Evolutionary conservation across 1,284 basidiomycete genomes (phyloP).

Genomic region (Ustilago tritici): DNA sequence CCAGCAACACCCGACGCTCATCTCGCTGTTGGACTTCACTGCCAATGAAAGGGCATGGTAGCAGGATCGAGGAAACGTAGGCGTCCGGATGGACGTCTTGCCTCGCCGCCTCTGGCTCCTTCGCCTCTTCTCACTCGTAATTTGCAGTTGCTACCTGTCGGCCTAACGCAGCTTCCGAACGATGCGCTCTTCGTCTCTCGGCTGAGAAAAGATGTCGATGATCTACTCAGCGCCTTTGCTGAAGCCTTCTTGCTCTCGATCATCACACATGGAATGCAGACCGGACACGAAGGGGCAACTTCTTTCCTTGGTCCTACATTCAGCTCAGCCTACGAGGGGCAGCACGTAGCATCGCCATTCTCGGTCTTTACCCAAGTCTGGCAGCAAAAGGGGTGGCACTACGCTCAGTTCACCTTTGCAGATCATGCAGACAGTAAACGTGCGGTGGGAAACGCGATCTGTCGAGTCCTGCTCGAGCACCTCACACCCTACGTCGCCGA

Average conservation of each 20-base stretch:
- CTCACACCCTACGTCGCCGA: slow-evolving; percentile 10
- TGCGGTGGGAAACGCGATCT: slow-evolving; percentile 26
- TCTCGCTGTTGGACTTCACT: neutral
- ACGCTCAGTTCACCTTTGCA: slow-evolving; percentile 39
- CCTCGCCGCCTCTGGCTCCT: slow-evolving; percentile 38
- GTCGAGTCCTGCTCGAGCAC: slow-evolving; percentile 34
- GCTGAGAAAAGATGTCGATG: slow-evolving; percentile 30
- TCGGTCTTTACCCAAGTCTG: slow-evolving; percentile 30
- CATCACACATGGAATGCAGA: neutral
- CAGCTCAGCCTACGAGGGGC: neutral
- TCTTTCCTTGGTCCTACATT: neutral
- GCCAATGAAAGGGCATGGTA: slow-evolving; percentile 20
- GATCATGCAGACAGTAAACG: slow-evolving; percentile 45
- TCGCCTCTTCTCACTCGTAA: slow-evolving; percentile 41
- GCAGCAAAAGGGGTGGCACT: slow-evolving; percentile 39
- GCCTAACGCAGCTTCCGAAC: slow-evolving; percentile 39
- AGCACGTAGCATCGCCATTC: slow-evolving; percentile 25
- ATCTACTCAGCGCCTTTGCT: slow-evolving; percentile 28
- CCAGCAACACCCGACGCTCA: neutral
- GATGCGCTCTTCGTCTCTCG: slow-evolving; percentile 32
- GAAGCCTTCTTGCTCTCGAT: slow-evolving; percentile 18
- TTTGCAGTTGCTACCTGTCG: slow-evolving; percentile 37
- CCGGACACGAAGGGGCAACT: neutral
- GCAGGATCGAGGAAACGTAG: slow-evolving; percentile 44
- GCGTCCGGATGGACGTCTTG: slow-evolving; percentile 29